Evolutionary conservation across 176 grass and related monocot species (phyloP).

Genomic region (Zea luxurians): DNA sequence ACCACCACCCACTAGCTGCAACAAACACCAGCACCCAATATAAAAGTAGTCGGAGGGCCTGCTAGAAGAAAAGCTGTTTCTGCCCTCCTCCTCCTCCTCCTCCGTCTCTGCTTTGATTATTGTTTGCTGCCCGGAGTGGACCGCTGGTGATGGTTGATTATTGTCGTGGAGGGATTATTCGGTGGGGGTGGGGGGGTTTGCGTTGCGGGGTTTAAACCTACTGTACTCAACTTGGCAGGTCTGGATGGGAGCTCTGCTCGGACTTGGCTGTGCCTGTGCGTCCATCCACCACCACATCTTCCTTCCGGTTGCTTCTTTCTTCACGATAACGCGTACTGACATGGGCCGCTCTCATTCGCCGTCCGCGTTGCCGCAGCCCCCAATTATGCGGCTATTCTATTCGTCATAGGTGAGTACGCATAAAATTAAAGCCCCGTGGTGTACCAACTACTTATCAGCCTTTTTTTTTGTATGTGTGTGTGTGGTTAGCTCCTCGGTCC

Average conservation of each 20-base stretch:
- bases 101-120: background rate
- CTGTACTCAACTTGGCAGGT: constrained; percentile 6
- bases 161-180: constrained; percentile 43
- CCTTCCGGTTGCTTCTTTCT: constrained; percentile 37
- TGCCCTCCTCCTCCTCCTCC: background rate
- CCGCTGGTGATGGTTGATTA: constrained; percentile 27
- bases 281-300: constrained; percentile 35
- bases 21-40: constrained; percentile 40
- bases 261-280: constrained; percentile 35
- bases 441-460: constrained; percentile 2
- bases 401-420: constrained; percentile 35
- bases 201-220: constrained; percentile 34
- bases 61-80: constrained; percentile 15
- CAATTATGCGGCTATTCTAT: constrained; percentile 31
- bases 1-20: constrained; percentile 38
- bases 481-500: constrained; percentile 1
- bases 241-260: background rate
- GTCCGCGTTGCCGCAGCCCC: constrained; percentile 16
- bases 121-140: constrained; percentile 2
- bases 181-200: constrained; percentile 42
- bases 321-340: constrained; percentile 34
- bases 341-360: constrained; percentile 19
- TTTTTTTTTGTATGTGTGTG: background rate
- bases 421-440: constrained; percentile 4
- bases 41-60: constrained; percentile 34